A percentile compares a stretch with the other conserved stretches of the same genome.
phyloP scores from a whole-genome alignment of 768 basidiomycete species.

The Lepiota subincarnata region DNA sequence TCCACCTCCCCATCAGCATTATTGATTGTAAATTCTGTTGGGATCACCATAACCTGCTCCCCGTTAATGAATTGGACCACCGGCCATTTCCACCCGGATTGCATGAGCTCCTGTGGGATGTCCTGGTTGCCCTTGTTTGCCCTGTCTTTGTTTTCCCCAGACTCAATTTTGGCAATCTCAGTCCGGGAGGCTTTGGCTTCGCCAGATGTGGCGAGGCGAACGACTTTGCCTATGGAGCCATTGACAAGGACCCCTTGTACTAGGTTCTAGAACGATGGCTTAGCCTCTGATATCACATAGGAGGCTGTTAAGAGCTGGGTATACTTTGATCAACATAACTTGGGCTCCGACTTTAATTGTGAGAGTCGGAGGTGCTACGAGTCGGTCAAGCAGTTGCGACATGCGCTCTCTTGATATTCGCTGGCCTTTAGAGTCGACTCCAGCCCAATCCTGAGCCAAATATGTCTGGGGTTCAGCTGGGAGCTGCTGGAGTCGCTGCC shows the following conservation, averaged over 20 bases:
- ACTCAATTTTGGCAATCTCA: conserved; percentile 29
- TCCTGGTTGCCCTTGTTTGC: neutral
- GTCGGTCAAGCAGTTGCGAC: conserved; percentile 47
- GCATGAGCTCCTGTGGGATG: neutral
- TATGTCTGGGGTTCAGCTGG: conserved; percentile 35
- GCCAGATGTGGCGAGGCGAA: conserved; percentile 38
- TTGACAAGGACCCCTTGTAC: conserved; percentile 67
- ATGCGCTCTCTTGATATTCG: conserved; percentile 32
- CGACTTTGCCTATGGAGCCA: conserved; percentile 59
- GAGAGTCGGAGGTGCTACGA: conserved; percentile 50
- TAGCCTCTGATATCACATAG: neutral
- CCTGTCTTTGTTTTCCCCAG: neutral
- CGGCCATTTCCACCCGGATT: conserved; percentile 40
- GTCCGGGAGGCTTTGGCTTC: conserved; percentile 37
- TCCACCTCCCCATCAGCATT: conserved; percentile 57
- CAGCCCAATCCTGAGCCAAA: conserved; percentile 40
- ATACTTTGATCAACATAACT: conserved; percentile 78
- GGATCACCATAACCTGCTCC: conserved; percentile 41
- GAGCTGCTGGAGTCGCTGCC: conserved; percentile 41
- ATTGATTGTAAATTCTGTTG: conserved; percentile 59
- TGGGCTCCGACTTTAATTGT: conserved; percentile 72
- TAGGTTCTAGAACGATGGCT: conserved; percentile 47
- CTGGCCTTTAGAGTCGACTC: conserved; percentile 40
- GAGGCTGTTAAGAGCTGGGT: neutral
- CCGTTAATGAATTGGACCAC: conserved; percentile 56